Conservation (phyloP, 179 eudicot species). For the Kewa caespitosa region DNA sequence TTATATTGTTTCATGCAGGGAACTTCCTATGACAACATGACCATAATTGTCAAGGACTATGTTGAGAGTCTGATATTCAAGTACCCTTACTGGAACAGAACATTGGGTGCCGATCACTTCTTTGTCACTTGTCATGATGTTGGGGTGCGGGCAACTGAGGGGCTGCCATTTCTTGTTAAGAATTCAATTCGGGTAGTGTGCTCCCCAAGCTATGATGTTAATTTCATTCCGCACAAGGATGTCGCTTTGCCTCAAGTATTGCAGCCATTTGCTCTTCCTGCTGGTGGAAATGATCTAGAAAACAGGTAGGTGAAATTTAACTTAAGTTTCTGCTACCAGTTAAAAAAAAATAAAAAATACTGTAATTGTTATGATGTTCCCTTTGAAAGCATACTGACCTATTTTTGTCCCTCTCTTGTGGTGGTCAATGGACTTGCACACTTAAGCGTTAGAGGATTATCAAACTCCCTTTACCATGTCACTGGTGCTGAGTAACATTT, state of each 20-base stretch:
- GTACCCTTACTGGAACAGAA: conserved; percentile 96
- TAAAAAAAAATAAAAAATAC: too few relatives aligned
- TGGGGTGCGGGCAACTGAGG: conserved; percentile 93
- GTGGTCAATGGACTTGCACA: not conserved
- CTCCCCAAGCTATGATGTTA: conserved; percentile 91
- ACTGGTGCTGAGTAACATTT: not conserved
- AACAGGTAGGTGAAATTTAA: conserved; percentile 50
- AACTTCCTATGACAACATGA: conserved; percentile 95
- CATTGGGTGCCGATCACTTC: conserved; percentile 91
- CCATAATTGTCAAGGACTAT: conserved; percentile 72
- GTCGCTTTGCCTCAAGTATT: conserved; percentile 94
- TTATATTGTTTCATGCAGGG: conserved; percentile 56
- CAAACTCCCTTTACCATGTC: not conserved
- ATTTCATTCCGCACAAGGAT: conserved; percentile 93
- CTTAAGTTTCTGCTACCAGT: not conserved
- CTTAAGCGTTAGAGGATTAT: not conserved
- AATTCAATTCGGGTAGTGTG: conserved; percentile 91
- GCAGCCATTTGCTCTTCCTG: conserved; percentile 96
- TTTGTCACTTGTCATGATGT: conserved; percentile 91
- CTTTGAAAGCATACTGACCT: not conserved
- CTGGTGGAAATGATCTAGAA: conserved; percentile 85
- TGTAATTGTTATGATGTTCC: not conserved
- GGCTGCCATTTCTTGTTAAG: conserved; percentile 72
- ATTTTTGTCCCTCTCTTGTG: not conserved
- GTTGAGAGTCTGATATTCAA: conserved; percentile 75